A percentile compares a stretch with the other conserved stretches of the same genome.
Conservation (phyloP, 768 basidiomycete species). For the Lactarius sanguifluus region DNA sequence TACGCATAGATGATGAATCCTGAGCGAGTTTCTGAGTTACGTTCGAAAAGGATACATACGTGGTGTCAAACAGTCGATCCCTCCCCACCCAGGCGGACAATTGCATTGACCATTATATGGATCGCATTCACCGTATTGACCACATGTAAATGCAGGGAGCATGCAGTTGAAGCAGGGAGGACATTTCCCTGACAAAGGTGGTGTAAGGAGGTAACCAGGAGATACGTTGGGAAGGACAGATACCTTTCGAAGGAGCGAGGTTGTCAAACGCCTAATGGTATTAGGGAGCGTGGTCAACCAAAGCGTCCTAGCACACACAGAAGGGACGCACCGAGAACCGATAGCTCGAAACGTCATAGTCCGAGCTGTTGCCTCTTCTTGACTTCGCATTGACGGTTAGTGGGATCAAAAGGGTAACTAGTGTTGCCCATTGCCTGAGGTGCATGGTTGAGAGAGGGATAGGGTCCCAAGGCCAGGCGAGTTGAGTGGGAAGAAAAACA, state of each 20-base stretch:
- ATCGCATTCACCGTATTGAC: conserved; percentile 90
- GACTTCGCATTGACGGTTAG: conserved; percentile 9
- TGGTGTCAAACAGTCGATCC: conserved; percentile 90
- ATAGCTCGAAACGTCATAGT: conserved; percentile 7
- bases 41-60: conserved; percentile 51
- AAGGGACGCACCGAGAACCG: conserved; percentile 11
- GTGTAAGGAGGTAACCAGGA: neutral
- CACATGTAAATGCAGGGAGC: conserved; percentile 87
- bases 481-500: neutral
- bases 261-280: conserved; percentile 8
- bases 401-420: conserved; percentile 14
- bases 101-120: conserved; percentile 93
- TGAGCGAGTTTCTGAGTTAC: neutral
- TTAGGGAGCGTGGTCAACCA: neutral
- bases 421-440: conserved; percentile 2
- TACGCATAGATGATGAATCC: conserved; percentile 35
- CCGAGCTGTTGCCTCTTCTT: conserved; percentile 14
- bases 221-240: neutral
- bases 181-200: conserved; percentile 43
- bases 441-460: conserved; percentile 2
- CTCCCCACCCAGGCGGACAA: conserved; percentile 97
- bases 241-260: conserved; percentile 22
- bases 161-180: conserved; percentile 97
- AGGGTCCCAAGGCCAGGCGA: neutral
- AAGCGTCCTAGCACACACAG: neutral